A percentile compares a stretch with the other conserved stretches of the same genome.
Evolutionary conservation across 805 yeast genomes (phyloP).

Genomic region (Candida tibetensis): DNA sequence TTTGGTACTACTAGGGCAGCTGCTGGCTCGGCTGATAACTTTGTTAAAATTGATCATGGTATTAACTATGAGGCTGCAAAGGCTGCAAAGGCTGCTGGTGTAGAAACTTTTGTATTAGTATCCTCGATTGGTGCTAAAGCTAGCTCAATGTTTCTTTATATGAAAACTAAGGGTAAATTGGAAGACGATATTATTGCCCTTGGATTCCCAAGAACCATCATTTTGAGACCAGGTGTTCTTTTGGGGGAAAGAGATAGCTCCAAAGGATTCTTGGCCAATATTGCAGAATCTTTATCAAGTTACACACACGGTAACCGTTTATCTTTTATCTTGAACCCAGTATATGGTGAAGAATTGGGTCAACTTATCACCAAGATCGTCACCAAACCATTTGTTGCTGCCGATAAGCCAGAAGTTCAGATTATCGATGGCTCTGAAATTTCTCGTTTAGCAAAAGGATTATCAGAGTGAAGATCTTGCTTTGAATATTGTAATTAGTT

Average conservation of each 20-base stretch:
- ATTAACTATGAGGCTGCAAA: constrained; percentile 65
- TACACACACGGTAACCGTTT: constrained; percentile 16
- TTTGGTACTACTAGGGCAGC: constrained; percentile 73
- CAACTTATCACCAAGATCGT: constrained; percentile 49
- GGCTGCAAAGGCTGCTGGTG: constrained; percentile 70
- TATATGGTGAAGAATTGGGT: constrained; percentile 67
- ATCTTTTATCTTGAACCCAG: constrained; percentile 32
- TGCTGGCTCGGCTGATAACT: constrained; percentile 74
- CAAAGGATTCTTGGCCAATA: constrained; percentile 36
- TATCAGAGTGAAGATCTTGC: too few species aligned
- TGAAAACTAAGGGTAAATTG: constrained; percentile 68
- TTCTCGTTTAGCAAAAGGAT: constrained; percentile 13
- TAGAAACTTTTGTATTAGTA: constrained; percentile 63
- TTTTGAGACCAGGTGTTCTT: constrained; percentile 74
- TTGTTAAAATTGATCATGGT: constrained; percentile 71
- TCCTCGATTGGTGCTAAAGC: constrained; percentile 64
- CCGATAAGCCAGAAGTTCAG: constrained; percentile 20
- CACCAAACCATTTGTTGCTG: constrained; percentile 11
- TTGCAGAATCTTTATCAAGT: constrained; percentile 30
- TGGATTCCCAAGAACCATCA: constrained; percentile 67
- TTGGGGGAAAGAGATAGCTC: constrained; percentile 56
- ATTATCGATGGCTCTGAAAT: constrained; percentile 21
- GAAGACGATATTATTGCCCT: constrained; percentile 65
- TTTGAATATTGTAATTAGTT: too few species aligned
- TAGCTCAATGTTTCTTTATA: constrained; percentile 57